Percentiles rank a stretch among this genome's conserved stretches.
These are phyloP conservation scores for Geotrichum reessii DNA, from an alignment of 1,139 yeast species.

Conservation along the genomic window DNA sequence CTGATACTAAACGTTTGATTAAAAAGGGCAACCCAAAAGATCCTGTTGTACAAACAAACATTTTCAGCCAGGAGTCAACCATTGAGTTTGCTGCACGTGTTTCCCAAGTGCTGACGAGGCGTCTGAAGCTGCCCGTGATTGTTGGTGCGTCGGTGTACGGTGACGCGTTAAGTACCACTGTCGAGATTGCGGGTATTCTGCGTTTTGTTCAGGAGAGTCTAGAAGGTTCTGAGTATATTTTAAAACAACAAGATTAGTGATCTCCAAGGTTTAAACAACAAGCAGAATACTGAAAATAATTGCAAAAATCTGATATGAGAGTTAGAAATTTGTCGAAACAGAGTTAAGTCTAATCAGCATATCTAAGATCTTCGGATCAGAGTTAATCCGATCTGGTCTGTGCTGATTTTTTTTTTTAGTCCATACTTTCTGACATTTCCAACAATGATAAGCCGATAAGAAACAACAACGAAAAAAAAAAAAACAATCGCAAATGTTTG, in stretches of 20 bases:
- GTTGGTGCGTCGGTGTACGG: conserved; percentile 17
- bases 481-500: neutral
- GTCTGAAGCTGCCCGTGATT: conserved; percentile 8
- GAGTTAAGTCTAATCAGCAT: neutral
- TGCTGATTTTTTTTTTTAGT: neutral
- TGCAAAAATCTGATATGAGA: neutral
- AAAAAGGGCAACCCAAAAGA: conserved; percentile 2
- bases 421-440: neutral
- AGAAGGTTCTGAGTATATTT: neutral
- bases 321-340: neutral
- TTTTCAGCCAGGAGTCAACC: conserved; percentile 12
- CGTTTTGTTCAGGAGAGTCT: conserved; percentile 10
- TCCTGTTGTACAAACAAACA: conserved; percentile 12
- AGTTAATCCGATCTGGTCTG: neutral
- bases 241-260: neutral
- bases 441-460: neutral
- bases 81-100: conserved; percentile 15
- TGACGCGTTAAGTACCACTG: conserved; percentile 1
- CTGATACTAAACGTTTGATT: neutral
- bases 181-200: conserved; percentile 4
- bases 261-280: neutral
- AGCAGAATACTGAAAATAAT: neutral
- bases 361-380: neutral
- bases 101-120: conserved; percentile 7
- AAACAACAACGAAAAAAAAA: too few species aligned